These are phyloP conservation scores for Fusarium succisae DNA, from an alignment of 2,329 filamentous ascomycete genomes.

Conservation along the genomic window DNA sequence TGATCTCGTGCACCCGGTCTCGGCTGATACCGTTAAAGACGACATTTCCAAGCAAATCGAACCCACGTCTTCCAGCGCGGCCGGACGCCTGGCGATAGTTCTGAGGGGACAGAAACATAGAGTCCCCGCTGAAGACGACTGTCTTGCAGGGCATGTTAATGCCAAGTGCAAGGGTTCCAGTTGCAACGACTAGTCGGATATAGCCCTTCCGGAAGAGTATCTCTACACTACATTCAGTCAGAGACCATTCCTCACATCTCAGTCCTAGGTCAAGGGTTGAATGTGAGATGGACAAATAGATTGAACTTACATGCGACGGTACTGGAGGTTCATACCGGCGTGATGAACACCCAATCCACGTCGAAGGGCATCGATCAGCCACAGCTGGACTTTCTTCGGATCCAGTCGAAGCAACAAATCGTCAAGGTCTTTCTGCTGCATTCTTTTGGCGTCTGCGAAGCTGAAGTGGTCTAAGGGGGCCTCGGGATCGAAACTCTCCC, in stretches of 20 bases:
- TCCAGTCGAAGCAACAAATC: conserved; percentile 62
- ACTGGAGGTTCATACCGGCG: conserved; percentile 65
- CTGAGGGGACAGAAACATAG: conserved; percentile 75
- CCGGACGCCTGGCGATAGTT: conserved; percentile 82
- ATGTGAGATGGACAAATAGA: neutral
- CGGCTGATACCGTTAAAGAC: conserved; percentile 75
- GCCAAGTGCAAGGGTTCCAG: conserved; percentile 78
- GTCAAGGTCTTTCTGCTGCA: neutral
- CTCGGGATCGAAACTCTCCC: conserved; percentile 60
- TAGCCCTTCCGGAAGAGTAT: conserved; percentile 79
- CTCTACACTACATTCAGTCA: conserved; percentile 63
- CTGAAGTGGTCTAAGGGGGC: conserved; percentile 70
- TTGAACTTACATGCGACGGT: conserved; percentile 68
- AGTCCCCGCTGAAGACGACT: conserved; percentile 79
- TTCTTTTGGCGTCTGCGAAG: conserved; percentile 69
- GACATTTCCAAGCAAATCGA: conserved; percentile 82
- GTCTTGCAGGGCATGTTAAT: conserved; percentile 89
- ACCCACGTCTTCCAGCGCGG: conserved; percentile 81
- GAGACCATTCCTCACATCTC: neutral
- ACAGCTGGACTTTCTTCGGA: conserved; percentile 62
- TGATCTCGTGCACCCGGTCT: conserved; percentile 71
- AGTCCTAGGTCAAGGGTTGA: neutral
- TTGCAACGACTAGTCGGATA: conserved; percentile 76
- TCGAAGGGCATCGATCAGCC: conserved; percentile 68
- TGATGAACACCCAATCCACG: conserved; percentile 82